Percentiles rank a stretch among this genome's conserved stretches.
These are phyloP conservation scores for Talaromyces sp. DNA, from an alignment of 2,329 filamentous ascomycete species.

Conservation along the genomic window DNA sequence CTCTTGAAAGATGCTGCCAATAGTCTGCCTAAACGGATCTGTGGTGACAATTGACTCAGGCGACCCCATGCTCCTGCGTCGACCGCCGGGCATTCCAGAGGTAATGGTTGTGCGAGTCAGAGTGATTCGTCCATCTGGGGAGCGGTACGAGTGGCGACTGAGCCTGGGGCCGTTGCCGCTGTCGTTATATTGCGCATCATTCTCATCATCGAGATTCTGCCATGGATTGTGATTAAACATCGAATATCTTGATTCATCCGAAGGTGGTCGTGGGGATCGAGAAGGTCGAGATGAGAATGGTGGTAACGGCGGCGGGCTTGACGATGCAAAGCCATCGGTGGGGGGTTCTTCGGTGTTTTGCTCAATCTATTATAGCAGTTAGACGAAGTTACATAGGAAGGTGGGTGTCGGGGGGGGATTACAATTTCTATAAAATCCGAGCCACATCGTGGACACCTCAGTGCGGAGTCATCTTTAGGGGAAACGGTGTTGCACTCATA, in stretches of 20 bases:
- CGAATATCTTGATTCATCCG: conserved; percentile 24
- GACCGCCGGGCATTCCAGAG: conserved; percentile 16
- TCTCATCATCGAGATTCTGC: conserved; percentile 42
- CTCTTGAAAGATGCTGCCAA: conserved; percentile 45
- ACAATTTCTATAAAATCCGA: conserved; percentile 85
- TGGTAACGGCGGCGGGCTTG: conserved; percentile 1
- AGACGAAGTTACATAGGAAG: not conserved
- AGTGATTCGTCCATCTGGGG: conserved; percentile 43
- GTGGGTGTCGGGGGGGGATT: conserved; percentile 13
- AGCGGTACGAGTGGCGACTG: conserved; percentile 38
- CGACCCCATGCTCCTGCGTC: conserved; percentile 14
- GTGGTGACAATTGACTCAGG: conserved; percentile 10
- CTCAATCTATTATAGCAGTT: conserved; percentile 23
- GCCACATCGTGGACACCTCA: conserved; percentile 72
- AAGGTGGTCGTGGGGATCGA: conserved; percentile 24
- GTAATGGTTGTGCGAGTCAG: conserved; percentile 31
- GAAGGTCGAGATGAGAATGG: conserved; percentile 1
- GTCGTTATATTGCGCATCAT: conserved; percentile 30
- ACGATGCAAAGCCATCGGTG: conserved; percentile 17
- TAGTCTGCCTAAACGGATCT: conserved; percentile 31
- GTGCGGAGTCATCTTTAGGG: conserved; percentile 64
- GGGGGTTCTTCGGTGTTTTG: conserved; percentile 25
- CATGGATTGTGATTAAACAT: conserved; percentile 47
- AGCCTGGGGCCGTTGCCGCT: conserved; percentile 20
- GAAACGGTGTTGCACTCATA: conserved; percentile 78